Conservation (phyloP, 768 basidiomycete genomes). For the Wakefieldia striispora region DNA sequence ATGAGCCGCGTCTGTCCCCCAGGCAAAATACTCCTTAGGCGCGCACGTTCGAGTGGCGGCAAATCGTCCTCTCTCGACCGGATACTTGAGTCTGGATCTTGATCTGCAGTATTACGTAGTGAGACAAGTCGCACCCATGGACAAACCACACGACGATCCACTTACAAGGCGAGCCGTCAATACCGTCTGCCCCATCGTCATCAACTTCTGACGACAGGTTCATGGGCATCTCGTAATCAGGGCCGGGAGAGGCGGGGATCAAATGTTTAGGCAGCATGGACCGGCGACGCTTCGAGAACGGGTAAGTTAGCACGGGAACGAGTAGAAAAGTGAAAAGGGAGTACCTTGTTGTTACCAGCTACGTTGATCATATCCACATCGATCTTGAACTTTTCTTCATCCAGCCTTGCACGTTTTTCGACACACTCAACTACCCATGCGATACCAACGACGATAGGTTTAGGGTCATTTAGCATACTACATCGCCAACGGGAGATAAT, state of each 20-base stretch:
- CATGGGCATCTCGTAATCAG: constrained; percentile 4
- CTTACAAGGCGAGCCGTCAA: constrained; percentile 23
- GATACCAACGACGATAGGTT: constrained; percentile 78
- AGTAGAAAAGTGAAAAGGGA: neutral
- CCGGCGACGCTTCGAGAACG: constrained; percentile 56
- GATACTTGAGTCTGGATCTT: constrained; percentile 27
- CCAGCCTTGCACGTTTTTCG: constrained; percentile 61
- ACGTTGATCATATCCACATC: constrained; percentile 59
- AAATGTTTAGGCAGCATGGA: constrained; percentile 70
- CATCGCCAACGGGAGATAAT: neutral
- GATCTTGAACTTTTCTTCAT: constrained; percentile 63
- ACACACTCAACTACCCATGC: constrained; percentile 89
- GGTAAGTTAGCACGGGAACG: neutral
- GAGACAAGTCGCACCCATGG: constrained; percentile 8
- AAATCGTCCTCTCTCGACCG: constrained; percentile 48
- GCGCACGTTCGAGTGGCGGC: constrained; percentile 68
- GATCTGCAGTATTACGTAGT: constrained; percentile 6
- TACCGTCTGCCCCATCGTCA: constrained; percentile 29
- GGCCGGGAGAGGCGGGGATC: constrained; percentile 30
- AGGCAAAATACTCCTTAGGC: constrained; percentile 41
- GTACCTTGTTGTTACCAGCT: constrained; percentile 63
- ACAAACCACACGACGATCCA: neutral
- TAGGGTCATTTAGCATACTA: constrained; percentile 62
- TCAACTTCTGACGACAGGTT: constrained; percentile 28
- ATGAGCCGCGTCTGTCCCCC: constrained; percentile 31